Conservation (phyloP, 768 basidiomycete genomes). For the Boletus subcaerulescens region DNA sequence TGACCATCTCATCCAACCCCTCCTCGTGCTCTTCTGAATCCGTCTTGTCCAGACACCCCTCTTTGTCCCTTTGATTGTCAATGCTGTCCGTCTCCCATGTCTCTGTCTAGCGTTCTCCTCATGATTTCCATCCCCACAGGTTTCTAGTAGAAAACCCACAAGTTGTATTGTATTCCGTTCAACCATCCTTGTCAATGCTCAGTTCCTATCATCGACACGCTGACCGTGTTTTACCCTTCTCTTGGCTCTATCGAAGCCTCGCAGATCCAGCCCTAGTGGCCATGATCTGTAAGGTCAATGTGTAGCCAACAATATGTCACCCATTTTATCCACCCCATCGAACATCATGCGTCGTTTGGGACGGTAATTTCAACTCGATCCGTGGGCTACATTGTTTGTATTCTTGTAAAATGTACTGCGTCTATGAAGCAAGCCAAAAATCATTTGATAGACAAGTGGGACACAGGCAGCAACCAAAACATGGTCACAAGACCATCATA, state of each 20-base stretch:
- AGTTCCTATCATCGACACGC: neutral
- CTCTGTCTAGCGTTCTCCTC: neutral
- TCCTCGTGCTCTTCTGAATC: conserved; percentile 17
- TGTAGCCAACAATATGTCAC: conserved; percentile 51
- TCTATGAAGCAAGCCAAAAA: neutral
- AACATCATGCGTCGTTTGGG: conserved; percentile 25
- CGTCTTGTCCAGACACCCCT: conserved; percentile 59
- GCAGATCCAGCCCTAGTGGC: conserved; percentile 35
- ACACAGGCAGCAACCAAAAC: neutral
- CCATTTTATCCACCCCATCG: conserved; percentile 19
- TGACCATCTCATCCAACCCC: conserved; percentile 34
- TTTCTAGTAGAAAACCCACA: conserved; percentile 17
- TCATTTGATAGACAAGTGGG: neutral
- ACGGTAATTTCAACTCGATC: conserved; percentile 1
- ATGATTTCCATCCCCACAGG: conserved; percentile 14
- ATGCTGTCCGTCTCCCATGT: conserved; percentile 60
- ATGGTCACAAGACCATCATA: neutral
- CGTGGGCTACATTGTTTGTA: conserved; percentile 23
- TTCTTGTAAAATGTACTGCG: neutral
- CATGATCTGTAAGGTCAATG: conserved; percentile 56
- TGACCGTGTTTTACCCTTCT: neutral
- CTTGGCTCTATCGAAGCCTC: conserved; percentile 61
- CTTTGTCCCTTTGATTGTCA: conserved; percentile 88
- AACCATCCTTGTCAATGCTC: too few relatives aligned
- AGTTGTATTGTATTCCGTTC: too few relatives aligned